These are phyloP conservation scores for Tripidium arundinaceum DNA, from an alignment of 202 grass and related monocot species.

Conservation along the genomic window DNA sequence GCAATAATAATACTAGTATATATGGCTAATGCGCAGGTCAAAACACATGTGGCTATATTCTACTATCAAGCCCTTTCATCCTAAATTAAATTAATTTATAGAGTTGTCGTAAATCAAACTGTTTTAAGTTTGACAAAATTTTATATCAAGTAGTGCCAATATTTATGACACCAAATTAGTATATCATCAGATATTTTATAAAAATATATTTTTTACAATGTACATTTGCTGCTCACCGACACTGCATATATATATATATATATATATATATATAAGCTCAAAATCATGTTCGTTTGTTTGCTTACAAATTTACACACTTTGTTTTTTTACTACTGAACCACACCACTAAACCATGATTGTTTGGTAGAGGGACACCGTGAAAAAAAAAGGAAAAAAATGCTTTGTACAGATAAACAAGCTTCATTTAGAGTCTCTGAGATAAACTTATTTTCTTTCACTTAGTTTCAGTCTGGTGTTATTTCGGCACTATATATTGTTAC, in stretches of 20 bases:
- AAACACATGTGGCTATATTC: not conserved
- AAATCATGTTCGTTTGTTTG: too few species aligned
- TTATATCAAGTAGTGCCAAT: not conserved
- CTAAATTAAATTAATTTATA: not conserved
- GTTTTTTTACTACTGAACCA: too few species aligned
- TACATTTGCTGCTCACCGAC: too few species aligned
- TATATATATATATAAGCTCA: too few species aligned
- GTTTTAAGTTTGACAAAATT: not conserved
- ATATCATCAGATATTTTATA: not conserved
- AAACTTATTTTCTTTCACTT: not conserved
- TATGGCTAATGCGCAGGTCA: constrained; percentile 25
- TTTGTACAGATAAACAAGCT: too few species aligned
- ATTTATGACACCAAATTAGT: not conserved
- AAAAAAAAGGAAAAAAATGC: too few species aligned
- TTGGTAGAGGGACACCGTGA: too few species aligned
- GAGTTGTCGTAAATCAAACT: not conserved
- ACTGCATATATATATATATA: too few species aligned
- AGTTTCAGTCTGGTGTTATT: not conserved
- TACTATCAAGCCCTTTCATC: not conserved
- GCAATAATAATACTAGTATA: not conserved
- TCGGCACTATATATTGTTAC: not conserved
- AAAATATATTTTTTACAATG: too few species aligned
- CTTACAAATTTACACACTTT: too few species aligned
- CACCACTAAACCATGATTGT: too few species aligned
- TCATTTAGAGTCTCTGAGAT: too few species aligned